Base-by-base conservation (phyloP, 1,284 basidiomycete genomes). In the Naganishia sp. region DNA sequence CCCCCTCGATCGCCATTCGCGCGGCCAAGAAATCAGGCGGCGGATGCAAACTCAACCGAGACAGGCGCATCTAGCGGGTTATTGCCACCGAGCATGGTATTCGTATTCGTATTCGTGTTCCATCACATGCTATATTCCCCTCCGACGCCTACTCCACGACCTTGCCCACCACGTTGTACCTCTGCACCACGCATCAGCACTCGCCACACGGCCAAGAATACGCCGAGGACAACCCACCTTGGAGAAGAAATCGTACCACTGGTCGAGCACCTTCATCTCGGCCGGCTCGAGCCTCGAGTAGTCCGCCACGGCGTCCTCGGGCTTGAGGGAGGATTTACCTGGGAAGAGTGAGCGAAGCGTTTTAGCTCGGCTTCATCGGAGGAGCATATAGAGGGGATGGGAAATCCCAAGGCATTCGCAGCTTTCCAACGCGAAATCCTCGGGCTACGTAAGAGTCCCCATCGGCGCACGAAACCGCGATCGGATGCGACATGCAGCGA, bases 261-360 rank as follows among this genome's bases (percentile, higher is more conserved):
- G 92, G 70, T 96, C 85, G 63, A 98, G 83, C 1, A 92, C 90
- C 79, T 92, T 92, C 77, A 81, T 78, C 75, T 96, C 90, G 70
- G 85, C 85, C 69, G 87, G 87, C 61, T 85, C 84, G 54, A 99
- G 83, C 0, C 77, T 81, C 70, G 88, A 90, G 77, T 92, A 97
- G 77, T 99, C 94, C 4, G 92, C 80, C 3, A 94, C 83, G 0
- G 94, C 95, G 75, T 98, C 89, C 77, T 94, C 90, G 5, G 84
- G 81, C 71, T 93, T 92, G 72, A 98, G 81, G 72, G 90, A 93
- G 44, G 91, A 94, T 81, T 83, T 84, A 65, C 84, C 84, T 78
- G 69, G 3, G 49, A 4, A 3, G 9, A 28, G 15, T 36, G 28
- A 25, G 53, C 16, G 23, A 49, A n/a, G 31, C n/a, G 13, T 31